A percentile compares a stretch with the other conserved stretches of the same genome.
These are phyloP conservation scores for Ganoderma boninense DNA, from an alignment of 1,284 basidiomycete species.

Conservation along the genomic window DNA sequence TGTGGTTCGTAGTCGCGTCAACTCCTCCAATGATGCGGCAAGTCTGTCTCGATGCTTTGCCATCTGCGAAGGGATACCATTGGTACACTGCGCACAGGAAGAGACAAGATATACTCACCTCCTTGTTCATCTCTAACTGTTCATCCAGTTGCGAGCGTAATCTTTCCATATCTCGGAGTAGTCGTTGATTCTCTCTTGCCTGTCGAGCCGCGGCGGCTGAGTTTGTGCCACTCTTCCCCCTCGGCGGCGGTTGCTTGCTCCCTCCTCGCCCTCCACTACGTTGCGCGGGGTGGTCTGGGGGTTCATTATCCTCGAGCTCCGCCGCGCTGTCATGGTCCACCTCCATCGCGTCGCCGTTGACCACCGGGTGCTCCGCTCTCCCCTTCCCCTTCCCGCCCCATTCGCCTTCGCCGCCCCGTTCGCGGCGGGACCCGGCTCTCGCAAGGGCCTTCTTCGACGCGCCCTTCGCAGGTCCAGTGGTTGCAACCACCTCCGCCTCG, in stretches of 20 bases:
- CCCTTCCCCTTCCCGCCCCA: conserved; percentile 39
- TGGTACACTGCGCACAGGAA: not conserved
- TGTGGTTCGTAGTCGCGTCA: conserved; percentile 62
- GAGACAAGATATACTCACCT: conserved; percentile 19
- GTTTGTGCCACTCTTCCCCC: conserved; percentile 18
- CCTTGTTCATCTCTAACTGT: conserved; percentile 19
- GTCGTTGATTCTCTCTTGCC: conserved; percentile 24
- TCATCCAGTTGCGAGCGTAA: conserved; percentile 34
- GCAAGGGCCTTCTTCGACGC: conserved; percentile 27
- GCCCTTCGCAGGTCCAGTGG: conserved; percentile 21
- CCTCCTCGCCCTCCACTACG: conserved; percentile 17
- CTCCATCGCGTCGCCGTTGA: conserved; percentile 24
- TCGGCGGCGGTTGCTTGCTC: conserved; percentile 18
- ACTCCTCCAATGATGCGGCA: conserved; percentile 59
- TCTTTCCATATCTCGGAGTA: conserved; percentile 31
- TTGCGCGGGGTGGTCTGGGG: conserved; percentile 16
- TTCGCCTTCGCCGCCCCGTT: conserved; percentile 33
- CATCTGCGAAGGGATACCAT: conserved; percentile 45
- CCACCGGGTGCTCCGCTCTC: conserved; percentile 27
- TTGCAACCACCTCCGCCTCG: conserved; percentile 25
- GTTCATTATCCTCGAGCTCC: conserved; percentile 25
- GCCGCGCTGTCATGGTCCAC: conserved; percentile 22
- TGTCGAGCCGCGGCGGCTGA: conserved; percentile 17
- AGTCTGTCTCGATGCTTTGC: conserved; percentile 51
- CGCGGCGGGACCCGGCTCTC: conserved; percentile 14